Conservation (phyloP, 306 rosid genomes). For the Lagenaria siceraria region DNA sequence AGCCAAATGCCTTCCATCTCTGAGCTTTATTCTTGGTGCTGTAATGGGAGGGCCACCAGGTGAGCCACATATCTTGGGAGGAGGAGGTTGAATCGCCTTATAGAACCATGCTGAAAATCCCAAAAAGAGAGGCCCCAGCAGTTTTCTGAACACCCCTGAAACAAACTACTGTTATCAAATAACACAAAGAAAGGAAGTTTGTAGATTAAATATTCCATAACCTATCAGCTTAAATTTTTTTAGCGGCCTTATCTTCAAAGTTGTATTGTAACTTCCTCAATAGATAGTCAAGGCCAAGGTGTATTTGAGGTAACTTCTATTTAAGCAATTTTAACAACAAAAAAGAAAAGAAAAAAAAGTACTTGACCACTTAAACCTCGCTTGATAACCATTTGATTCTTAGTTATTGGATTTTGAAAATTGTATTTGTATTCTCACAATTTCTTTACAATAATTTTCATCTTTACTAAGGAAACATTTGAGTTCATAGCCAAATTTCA, state of each 20-base stretch:
- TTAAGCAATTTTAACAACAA: not conserved
- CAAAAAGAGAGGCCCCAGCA: conserved; percentile 32
- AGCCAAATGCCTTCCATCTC: conserved; percentile 84
- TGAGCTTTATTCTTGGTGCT: conserved; percentile 58
- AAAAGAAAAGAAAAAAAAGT: not conserved
- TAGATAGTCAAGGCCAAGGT: not conserved
- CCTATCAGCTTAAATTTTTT: not conserved
- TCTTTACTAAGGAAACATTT: too few relatives aligned
- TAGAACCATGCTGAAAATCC: conserved; percentile 70
- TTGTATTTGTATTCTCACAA: too few relatives aligned
- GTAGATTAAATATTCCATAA: not conserved
- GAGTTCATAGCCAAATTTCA: too few relatives aligned
- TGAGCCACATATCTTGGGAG: conserved; percentile 65
- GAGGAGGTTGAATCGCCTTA: conserved; percentile 59
- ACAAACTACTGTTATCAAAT: not conserved
- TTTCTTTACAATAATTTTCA: too few relatives aligned
- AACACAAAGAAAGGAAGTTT: not conserved
- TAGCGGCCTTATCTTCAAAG: not conserved
- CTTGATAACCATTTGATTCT: too few relatives aligned
- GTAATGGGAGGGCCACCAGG: conserved; percentile 62
- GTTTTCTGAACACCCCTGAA: conserved; percentile 47
- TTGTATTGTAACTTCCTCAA: not conserved
- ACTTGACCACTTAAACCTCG: not conserved
- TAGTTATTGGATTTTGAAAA: too few relatives aligned
- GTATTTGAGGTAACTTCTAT: not conserved